A percentile compares a stretch with the other conserved stretches of the same genome.
Conservation (phyloP, 257 asterid genomes). For the Plectranthus barbatus region DNA sequence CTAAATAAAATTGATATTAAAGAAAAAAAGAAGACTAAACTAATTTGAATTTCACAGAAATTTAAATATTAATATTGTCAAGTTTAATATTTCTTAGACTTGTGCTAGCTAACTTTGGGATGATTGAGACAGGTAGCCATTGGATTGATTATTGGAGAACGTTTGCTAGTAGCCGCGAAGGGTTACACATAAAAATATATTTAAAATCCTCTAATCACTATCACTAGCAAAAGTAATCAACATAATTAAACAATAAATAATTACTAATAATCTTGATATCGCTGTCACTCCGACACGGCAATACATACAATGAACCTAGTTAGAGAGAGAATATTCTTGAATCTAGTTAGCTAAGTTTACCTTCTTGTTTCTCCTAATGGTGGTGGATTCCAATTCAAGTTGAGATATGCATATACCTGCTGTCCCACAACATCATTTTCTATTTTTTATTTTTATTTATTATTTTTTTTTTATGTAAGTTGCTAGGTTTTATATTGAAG, state of each 20-base stretch:
- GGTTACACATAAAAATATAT: neutral
- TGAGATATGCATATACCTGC: neutral
- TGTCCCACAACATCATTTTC: neutral
- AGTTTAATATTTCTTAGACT: no score
- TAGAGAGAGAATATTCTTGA: constrained; percentile 8
- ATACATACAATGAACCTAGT: neutral
- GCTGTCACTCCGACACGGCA: neutral
- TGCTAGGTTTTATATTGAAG: neutral
- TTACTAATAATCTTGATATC: neutral
- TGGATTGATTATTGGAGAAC: constrained; percentile 8
- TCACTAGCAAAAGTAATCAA: neutral
- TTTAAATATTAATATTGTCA: no score
- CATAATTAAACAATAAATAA: neutral
- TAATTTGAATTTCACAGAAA: no score
- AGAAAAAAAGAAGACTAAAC: no score
- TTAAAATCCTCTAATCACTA: neutral
- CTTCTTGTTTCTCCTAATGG: neutral
- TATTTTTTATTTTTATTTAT: no score
- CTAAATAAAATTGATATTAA: no score
- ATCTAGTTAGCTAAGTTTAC: neutral
- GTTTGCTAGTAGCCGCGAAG: constrained; percentile 20
- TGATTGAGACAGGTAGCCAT: constrained; percentile 8
- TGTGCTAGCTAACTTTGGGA: neutral
- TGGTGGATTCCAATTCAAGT: neutral
- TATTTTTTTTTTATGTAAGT: neutral